Evolutionary conservation across 2,329 filamentous ascomycete genomes (phyloP).

Genomic region (Monilinia polystroma): DNA sequence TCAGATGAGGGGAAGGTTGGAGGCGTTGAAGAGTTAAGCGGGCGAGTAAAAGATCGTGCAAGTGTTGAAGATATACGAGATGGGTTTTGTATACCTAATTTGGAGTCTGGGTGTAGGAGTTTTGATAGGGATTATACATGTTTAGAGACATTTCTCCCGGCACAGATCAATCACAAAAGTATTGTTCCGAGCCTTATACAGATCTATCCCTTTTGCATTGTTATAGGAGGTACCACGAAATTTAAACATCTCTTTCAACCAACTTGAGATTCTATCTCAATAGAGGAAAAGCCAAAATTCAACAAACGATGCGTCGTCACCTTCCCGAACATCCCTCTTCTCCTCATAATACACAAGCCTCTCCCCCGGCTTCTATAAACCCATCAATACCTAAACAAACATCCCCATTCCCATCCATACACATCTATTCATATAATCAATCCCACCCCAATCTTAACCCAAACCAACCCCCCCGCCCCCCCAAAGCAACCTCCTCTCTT

Average conservation of each 20-base stretch:
- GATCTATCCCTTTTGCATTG: not conserved
- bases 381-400: too few species aligned
- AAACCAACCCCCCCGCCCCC: too few species aligned
- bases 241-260: not conserved
- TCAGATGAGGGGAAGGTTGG: constrained; percentile 88
- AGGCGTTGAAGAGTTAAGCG: constrained; percentile 79
- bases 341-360: too few species aligned
- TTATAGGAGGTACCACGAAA: not conserved
- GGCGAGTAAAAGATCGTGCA: not conserved
- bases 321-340: too few species aligned
- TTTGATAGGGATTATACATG: constrained; percentile 7
- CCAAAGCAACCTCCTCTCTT: too few species aligned
- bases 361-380: too few species aligned
- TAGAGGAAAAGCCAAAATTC: too few species aligned
- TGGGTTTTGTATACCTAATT: constrained; percentile 9
- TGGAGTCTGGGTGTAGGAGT: constrained; percentile 15
- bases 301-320: too few species aligned
- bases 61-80: not conserved
- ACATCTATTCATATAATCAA: too few species aligned
- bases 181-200: not conserved
- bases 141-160: not conserved
- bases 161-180: constrained; percentile 7
- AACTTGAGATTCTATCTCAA: too few species aligned
- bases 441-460: too few species aligned
- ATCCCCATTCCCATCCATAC: too few species aligned